Conservation (phyloP, 1,284 basidiomycete species). For the Ustilago trichophora region DNA sequence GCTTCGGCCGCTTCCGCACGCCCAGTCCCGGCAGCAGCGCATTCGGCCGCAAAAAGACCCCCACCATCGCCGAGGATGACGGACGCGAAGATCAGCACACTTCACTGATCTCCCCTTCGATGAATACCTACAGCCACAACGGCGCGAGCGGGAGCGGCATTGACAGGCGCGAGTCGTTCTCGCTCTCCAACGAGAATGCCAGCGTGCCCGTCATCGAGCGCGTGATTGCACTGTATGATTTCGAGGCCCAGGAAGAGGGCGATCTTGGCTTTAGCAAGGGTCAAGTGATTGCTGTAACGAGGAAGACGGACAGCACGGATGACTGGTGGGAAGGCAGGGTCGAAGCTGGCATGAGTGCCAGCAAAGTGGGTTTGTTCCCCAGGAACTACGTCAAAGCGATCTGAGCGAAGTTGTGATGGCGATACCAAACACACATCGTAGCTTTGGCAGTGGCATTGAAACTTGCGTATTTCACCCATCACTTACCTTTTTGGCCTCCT, state of each 20-base stretch:
- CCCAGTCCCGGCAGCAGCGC: slow-evolving; percentile 32
- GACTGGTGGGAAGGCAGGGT: slow-evolving; percentile 64
- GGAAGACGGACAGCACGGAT: slow-evolving; percentile 49
- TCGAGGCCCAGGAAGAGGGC: slow-evolving; percentile 53
- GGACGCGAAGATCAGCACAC: slow-evolving; percentile 2
- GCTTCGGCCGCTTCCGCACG: slow-evolving; percentile 34
- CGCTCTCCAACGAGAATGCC: slow-evolving; percentile 26
- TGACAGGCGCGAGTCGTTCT: slow-evolving; percentile 11
- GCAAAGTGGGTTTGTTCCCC: slow-evolving; percentile 43
- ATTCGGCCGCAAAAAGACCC: slow-evolving; percentile 33
- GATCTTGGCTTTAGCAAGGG: slow-evolving; percentile 60
- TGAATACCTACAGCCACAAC: slow-evolving; percentile 3
- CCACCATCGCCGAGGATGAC: slow-evolving; percentile 33
- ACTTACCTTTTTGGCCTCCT: too few relatives aligned
- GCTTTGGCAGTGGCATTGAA: too few relatives aligned
- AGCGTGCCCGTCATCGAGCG: slow-evolving; percentile 33
- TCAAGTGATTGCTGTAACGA: slow-evolving; percentile 60
- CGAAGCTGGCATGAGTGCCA: slow-evolving; percentile 33
- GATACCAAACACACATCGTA: too few relatives aligned
- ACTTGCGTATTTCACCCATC: too few relatives aligned
- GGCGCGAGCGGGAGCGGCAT: background rate
- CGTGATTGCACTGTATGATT: slow-evolving; percentile 61
- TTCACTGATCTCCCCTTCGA: slow-evolving; percentile 15
- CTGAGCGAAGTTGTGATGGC: too few relatives aligned
- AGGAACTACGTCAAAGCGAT: too few relatives aligned